Evolutionary conservation across 768 basidiomycete species (phyloP).

Genomic region (Termitomyces sp.): DNA sequence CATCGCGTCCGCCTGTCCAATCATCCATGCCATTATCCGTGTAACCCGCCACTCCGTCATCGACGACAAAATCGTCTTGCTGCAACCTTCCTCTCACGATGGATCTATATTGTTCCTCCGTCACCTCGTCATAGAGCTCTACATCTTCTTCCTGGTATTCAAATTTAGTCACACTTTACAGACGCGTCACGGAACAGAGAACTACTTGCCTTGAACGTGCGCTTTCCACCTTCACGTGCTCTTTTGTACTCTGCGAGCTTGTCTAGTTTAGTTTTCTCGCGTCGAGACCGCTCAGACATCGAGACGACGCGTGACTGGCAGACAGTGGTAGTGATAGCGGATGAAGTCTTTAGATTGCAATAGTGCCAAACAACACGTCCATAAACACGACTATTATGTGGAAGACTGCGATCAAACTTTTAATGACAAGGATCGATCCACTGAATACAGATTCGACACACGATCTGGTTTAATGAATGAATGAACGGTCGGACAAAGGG

Average conservation of each 20-base stretch:
- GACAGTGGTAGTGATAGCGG: neutral
- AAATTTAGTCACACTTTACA: neutral
- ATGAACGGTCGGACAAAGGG: neutral
- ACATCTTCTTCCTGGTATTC: slow-evolving; percentile 47
- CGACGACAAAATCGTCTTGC: slow-evolving; percentile 90
- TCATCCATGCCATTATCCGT: slow-evolving; percentile 97
- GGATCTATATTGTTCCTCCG: slow-evolving; percentile 81
- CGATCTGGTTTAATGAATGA: neutral
- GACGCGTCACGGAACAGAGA: slow-evolving; percentile 5
- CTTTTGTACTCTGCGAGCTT: slow-evolving; percentile 15
- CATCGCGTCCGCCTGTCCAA: slow-evolving; percentile 61
- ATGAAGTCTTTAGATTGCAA: neutral
- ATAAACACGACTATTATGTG: neutral
- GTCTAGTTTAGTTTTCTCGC: slow-evolving; percentile 22
- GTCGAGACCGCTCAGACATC: slow-evolving; percentile 38
- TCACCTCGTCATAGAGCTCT: slow-evolving; percentile 82
- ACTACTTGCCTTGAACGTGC: slow-evolving; percentile 6
- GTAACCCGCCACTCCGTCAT: slow-evolving; percentile 89
- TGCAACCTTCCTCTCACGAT: slow-evolving; percentile 83
- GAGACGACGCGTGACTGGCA: neutral
- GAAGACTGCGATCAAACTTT: neutral
- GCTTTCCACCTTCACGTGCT: slow-evolving; percentile 15
- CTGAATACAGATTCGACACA: neutral
- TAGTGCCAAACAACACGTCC: slow-evolving; percentile 4
- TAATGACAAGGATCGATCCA: neutral